These are phyloP conservation scores for Colletotrichum sidae DNA, from an alignment of 2,329 filamentous ascomycete species.

Conservation along the genomic window DNA sequence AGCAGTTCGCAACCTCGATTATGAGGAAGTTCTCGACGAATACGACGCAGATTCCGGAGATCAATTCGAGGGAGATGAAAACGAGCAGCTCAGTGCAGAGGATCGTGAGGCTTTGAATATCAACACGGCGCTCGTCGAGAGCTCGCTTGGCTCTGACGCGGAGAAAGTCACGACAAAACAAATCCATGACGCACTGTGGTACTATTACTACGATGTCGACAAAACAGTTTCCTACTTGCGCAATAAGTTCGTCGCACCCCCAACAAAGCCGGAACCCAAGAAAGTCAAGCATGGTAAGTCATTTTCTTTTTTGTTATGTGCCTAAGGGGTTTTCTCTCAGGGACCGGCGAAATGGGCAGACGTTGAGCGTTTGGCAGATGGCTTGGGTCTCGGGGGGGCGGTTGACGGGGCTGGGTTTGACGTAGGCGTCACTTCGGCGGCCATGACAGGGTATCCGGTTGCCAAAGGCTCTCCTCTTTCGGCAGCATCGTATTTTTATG, in stretches of 20 bases:
- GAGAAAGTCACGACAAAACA: slow-evolving; percentile 70
- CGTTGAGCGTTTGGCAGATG: slow-evolving; percentile 40
- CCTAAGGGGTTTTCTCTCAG: slow-evolving; percentile 18
- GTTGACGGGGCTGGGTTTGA: slow-evolving; percentile 1
- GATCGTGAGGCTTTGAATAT: slow-evolving; percentile 66
- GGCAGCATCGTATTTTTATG: slow-evolving; percentile 76
- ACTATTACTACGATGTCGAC: slow-evolving; percentile 94
- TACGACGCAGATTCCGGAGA: slow-evolving; percentile 54
- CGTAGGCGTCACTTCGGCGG: neutral
- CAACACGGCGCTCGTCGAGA: slow-evolving; percentile 75
- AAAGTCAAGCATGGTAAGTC: slow-evolving; percentile 57
- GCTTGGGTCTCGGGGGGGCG: slow-evolving; percentile 28
- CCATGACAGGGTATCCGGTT: slow-evolving; percentile 32
- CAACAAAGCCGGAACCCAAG: slow-evolving; percentile 53
- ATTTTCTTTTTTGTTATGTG: slow-evolving; percentile 26
- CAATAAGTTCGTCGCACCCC: slow-evolving; percentile 67
- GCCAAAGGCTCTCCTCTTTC: slow-evolving; percentile 39
- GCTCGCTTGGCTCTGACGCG: slow-evolving; percentile 70
- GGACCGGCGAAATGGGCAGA: slow-evolving; percentile 31
- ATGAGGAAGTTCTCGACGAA: slow-evolving; percentile 61
- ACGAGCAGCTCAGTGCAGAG: slow-evolving; percentile 60
- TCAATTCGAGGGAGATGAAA: slow-evolving; percentile 58
- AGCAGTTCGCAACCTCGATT: slow-evolving; percentile 60
- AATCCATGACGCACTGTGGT: slow-evolving; percentile 91
- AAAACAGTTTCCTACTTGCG: slow-evolving; percentile 86